Evolutionary conservation across 1,284 basidiomycete genomes (phyloP), one percentile per base, ranked within the genome.

Genomic region (Naganishia sp.): DNA sequence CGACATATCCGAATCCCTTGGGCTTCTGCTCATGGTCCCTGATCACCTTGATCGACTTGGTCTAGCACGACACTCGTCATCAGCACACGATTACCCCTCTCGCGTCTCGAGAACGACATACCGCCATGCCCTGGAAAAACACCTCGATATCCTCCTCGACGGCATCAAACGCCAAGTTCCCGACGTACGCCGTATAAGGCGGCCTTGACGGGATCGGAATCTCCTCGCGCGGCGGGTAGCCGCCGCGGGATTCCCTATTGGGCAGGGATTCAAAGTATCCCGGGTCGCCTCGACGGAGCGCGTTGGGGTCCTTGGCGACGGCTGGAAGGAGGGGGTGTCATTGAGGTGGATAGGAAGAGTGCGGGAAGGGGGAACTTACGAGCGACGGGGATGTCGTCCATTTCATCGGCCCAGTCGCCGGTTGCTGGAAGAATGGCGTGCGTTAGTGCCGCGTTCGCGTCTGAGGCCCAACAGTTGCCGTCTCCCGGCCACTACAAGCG

Each of bases 1-100:
- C 95, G 70, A 98, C 88, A 77, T 99, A 99, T 42, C 95, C 96
- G 80, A 97, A 99, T 1, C 96, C 96, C 80, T 97, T 98, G 42
- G 93, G 90, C 78, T 93, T 93, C 64, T 94, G 93, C 55, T 81
- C 80, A 66, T 87, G 85, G 74, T 94, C 94, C 73, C 86, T 89
- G 78, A 99, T 94, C 70, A 99, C 89, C 82, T 97, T 94, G 70
- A 94, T 86, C 28, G 88, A 88, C 77, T 90, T 89, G 69, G 88
- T 84, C 88, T 91, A 72, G 10, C 79, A 57, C 72, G 23, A 16
- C 16, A 10, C 6, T 25, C 15, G 36, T 1, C 53, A 42, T 39
- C 39, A 57, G 21, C 21, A 50, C 42, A 39, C 28, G 6, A 42
- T n/a, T 3, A 5, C 13, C 23, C 7, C 15, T 28, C 31, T 3